Evolutionary conservation across 2,329 filamentous ascomycete species (phyloP).

Genomic region (Cladosporium cucumerinum): DNA sequence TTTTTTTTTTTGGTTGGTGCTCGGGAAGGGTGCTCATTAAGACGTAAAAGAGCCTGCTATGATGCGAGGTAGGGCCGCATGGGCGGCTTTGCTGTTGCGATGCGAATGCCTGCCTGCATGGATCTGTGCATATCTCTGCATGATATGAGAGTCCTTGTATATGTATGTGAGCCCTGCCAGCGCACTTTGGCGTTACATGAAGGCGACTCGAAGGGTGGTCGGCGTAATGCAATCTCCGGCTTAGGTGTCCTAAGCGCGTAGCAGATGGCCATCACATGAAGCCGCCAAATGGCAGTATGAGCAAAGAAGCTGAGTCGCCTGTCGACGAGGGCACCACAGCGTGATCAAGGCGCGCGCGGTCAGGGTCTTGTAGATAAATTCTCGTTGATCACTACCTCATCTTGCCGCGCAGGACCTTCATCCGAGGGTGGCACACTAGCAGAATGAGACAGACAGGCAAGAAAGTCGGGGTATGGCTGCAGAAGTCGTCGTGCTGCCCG

Average conservation of each 20-base stretch:
- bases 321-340: background rate
- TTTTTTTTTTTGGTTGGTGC: background rate
- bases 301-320: conserved; percentile 4
- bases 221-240: background rate
- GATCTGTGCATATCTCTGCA: background rate
- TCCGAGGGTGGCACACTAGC: conserved; percentile 8
- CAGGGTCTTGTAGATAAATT: conserved; percentile 7
- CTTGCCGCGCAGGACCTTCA: conserved; percentile 13
- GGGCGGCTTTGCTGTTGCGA: background rate
- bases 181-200: background rate
- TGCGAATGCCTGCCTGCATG: background rate
- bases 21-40: background rate
- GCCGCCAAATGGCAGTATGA: conserved; percentile 9
- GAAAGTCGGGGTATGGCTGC: conserved; percentile 16
- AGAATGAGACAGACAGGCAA: background rate
- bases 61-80: conserved; percentile 4
- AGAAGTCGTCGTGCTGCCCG: background rate
- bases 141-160: background rate
- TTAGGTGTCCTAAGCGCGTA: background rate
- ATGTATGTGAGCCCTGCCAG: conserved; percentile 15
- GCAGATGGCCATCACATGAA: background rate
- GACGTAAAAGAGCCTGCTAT: background rate
- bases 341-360: conserved; percentile 5
- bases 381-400: conserved; percentile 17
- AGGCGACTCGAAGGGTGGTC: background rate